A percentile compares a stretch with the other conserved stretches of the same genome.
phyloP scores from a whole-genome alignment of 768 basidiomycete genomes.

The Leccinum imitatum region DNA sequence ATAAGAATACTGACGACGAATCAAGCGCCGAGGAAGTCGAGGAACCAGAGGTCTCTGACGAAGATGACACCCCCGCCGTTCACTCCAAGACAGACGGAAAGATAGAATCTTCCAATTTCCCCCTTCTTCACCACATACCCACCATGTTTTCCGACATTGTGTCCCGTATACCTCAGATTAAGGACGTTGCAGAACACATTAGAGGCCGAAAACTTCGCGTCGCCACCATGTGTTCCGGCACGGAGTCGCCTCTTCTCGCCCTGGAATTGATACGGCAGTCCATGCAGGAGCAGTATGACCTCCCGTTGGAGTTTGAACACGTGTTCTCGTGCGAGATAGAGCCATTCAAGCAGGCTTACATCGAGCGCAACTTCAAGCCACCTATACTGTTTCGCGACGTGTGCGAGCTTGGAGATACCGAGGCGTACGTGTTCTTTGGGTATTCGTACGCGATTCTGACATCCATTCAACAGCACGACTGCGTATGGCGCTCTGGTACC shows the following conservation, averaged over 20 bases:
- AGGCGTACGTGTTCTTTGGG: slow-evolving; percentile 57
- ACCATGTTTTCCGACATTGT: slow-evolving; percentile 79
- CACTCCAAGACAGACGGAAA: slow-evolving; percentile 38
- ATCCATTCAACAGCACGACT: slow-evolving; percentile 59
- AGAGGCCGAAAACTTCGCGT: slow-evolving; percentile 84
- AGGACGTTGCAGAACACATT: slow-evolving; percentile 62
- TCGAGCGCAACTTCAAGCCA: slow-evolving; percentile 93
- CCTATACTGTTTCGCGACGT: slow-evolving; percentile 93
- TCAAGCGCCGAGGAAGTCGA: slow-evolving; percentile 35
- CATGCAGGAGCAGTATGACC: slow-evolving; percentile 62
- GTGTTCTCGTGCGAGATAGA: slow-evolving; percentile 98
- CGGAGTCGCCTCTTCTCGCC: slow-evolving; percentile 91
- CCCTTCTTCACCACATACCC: slow-evolving; percentile 72
- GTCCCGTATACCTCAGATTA: slow-evolving; percentile 61
- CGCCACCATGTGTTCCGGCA: slow-evolving; percentile 97
- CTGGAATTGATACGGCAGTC: slow-evolving; percentile 80
- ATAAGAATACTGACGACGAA: slow-evolving; percentile 32
- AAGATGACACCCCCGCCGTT: slow-evolving; percentile 33
- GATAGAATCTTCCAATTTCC: slow-evolving; percentile 61
- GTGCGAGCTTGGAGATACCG: slow-evolving; percentile 75
- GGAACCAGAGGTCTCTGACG: slow-evolving; percentile 32
- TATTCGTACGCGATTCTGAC: neutral
- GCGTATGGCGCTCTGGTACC: slow-evolving; percentile 85
- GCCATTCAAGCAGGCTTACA: slow-evolving; percentile 96
- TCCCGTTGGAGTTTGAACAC: slow-evolving; percentile 77